Percentiles rank a stretch among this genome's conserved stretches.
These are phyloP conservation scores for Solanum hybrid DNA, from an alignment of 305 asterid species.

Conservation along the genomic window DNA sequence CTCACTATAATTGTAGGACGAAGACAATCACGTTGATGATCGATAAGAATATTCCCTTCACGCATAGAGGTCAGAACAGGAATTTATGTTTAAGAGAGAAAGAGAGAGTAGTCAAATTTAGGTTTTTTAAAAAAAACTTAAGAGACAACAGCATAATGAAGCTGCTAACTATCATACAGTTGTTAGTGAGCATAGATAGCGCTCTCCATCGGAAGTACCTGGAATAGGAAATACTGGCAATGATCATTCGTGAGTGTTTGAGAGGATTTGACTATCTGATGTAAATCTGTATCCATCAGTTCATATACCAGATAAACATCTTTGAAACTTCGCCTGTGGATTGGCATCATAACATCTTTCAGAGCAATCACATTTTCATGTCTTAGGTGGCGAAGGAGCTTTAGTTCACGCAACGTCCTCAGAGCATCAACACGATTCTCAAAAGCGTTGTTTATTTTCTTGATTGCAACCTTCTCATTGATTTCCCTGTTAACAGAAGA, in stretches of 20 bases:
- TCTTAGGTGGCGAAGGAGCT: constrained; percentile 26
- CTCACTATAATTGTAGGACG: background rate
- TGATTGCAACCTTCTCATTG: constrained; percentile 26
- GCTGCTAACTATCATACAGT: background rate
- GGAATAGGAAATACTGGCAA: constrained; percentile 28
- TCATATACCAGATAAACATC: constrained; percentile 30
- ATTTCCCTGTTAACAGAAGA: constrained; percentile 23
- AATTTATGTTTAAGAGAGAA: background rate
- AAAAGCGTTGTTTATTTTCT: constrained; percentile 26
- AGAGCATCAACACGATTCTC: constrained; percentile 26
- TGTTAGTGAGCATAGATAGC: background rate
- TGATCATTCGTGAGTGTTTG: constrained; percentile 26
- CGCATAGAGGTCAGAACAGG: background rate
- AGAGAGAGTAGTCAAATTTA: background rate
- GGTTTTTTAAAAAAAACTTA: background rate
- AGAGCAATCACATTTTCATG: constrained; percentile 25
- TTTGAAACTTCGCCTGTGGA: constrained; percentile 22
- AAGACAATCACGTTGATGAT: background rate
- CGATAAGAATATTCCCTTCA: background rate
- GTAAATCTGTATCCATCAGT: constrained; percentile 31
- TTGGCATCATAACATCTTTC: constrained; percentile 30
- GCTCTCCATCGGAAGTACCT: background rate
- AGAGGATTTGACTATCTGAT: constrained; percentile 26
- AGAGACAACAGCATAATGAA: background rate
- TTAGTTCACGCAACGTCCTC: constrained; percentile 26